Evolutionary conservation across 306 rosid species (phyloP), one percentile per base, ranked within the genome.

Genomic region (Cicer bijugum): DNA sequence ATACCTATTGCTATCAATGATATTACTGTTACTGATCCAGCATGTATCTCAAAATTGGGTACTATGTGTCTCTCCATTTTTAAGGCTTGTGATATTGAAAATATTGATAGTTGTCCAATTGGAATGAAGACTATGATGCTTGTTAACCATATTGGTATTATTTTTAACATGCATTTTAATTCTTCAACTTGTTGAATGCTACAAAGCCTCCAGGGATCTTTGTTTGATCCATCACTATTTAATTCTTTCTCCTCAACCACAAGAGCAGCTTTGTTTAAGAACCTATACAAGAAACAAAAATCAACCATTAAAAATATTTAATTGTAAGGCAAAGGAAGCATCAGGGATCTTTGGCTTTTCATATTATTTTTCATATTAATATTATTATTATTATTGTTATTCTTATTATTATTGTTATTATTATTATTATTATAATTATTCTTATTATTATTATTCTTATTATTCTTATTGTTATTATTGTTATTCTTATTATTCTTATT

Each of bases 151-250:
- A 92, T 72, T 6, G 92, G 96, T 38, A 84, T 38, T 4, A 70
- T 65, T 57, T 70, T 66, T 0, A 75, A 40, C 9, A 75, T 12
- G 65, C 83, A 82, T 77, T 85, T 86, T 0, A 88, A 58, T 39
- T 88, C 89, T 68, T 89, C 96, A 0, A 91, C 86, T 45, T 88
- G 83, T 69, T 88, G 89, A n/a, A 91, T 35, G 51, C 81, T 85
- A 15, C 89, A 78, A 1, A 88, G 71, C 8, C 78, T 80, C 94
- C 92, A 85, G 0, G 80, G 82, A 12, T 82, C 77, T 42, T 56
- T 72, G 10, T 70, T 50, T 43, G 70, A 59, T 43, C 86, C 90
- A 15, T 80, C 85, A 15, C 8, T 38, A 50, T 67, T 75, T 44
- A 84, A 9, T 5, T 90, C 91, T 2, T 75, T 42, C 8, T 80